Evolutionary conservation across 352 stramenopile genomes (phyloP).

Genomic region (Nothophytophthora sp.): DNA sequence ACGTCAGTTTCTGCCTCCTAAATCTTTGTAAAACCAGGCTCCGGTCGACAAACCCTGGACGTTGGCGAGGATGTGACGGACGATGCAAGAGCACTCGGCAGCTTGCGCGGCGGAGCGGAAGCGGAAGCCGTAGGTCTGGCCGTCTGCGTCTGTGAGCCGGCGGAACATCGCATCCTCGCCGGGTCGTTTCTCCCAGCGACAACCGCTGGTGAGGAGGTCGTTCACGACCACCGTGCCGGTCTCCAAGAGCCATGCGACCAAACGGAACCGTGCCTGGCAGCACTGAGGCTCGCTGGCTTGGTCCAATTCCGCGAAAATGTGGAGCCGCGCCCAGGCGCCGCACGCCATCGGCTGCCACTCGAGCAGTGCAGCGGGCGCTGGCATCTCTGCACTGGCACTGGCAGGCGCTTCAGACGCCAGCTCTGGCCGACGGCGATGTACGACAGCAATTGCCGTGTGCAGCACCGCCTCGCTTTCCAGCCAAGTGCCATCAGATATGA

Average conservation of each 20-base stretch:
- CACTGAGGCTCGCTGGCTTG: no score
- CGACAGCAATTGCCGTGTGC: conserved; percentile 21
- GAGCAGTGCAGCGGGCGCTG: conserved; percentile 1
- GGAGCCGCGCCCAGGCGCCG: conserved; percentile 51
- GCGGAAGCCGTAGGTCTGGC: conserved; percentile 45
- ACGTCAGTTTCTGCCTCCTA: background rate
- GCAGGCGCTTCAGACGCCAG: background rate
- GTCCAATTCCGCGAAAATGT: conserved; percentile 57
- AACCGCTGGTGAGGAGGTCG: conserved; percentile 37
- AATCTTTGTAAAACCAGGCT: no score
- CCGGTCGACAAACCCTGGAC: conserved; percentile 29
- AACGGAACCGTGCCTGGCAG: conserved; percentile 35
- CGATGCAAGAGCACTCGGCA: conserved; percentile 49
- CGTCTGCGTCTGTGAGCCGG: conserved; percentile 39
- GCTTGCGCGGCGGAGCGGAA: conserved; percentile 48
- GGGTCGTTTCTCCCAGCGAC: conserved; percentile 35
- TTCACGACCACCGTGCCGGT: conserved; percentile 58
- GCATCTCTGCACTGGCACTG: background rate
- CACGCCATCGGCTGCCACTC: conserved; percentile 42
- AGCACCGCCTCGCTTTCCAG: conserved; percentile 26
- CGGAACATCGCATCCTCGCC: conserved; percentile 34
- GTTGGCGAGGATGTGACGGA: conserved; percentile 44
- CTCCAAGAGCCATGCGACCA: conserved; percentile 62
- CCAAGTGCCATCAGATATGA: no score
- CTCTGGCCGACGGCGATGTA: conserved; percentile 15